Evolutionary conservation across 306 rosid genomes (phyloP).

Genomic region (Pyrus bretschneideri): DNA sequence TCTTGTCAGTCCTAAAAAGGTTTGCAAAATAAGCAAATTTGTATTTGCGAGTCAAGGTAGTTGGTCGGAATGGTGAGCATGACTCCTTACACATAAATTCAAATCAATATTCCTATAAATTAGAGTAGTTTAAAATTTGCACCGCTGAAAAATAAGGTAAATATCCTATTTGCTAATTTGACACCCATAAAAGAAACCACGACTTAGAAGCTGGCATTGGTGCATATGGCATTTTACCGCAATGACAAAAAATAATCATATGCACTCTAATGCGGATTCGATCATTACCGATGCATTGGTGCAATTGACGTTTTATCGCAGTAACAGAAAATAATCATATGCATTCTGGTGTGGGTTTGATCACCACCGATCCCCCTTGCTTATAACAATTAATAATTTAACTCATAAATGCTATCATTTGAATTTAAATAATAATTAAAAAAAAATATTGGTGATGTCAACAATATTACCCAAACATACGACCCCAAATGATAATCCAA

Average conservation of each 20-base stretch:
- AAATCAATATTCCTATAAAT: no score
- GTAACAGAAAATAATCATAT: no score
- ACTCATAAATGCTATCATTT: no score
- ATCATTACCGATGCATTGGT: not conserved
- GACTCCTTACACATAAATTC: not conserved
- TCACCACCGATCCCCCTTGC: fast-evolving
- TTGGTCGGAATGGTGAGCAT: no score
- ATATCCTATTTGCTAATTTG: no score
- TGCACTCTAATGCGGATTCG: no score
- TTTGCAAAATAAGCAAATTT: not conserved
- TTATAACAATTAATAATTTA: no score
- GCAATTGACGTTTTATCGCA: fast-evolving
- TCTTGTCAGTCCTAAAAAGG: not conserved
- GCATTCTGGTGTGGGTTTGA: fast-evolving
- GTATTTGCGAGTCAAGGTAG: not conserved
- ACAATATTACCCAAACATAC: not conserved
- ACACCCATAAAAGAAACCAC: no score
- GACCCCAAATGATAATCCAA: not conserved
- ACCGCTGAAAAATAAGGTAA: not conserved
- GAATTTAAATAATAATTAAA: no score
- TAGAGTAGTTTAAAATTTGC: no score
- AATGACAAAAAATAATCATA: no score
- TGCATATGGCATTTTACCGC: not conserved
- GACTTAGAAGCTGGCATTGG: not conserved
- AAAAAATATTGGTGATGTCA: not conserved